Conservation (phyloP, 495 filamentous ascomycete species). For the Thermochaetoides thermophila region DNA sequence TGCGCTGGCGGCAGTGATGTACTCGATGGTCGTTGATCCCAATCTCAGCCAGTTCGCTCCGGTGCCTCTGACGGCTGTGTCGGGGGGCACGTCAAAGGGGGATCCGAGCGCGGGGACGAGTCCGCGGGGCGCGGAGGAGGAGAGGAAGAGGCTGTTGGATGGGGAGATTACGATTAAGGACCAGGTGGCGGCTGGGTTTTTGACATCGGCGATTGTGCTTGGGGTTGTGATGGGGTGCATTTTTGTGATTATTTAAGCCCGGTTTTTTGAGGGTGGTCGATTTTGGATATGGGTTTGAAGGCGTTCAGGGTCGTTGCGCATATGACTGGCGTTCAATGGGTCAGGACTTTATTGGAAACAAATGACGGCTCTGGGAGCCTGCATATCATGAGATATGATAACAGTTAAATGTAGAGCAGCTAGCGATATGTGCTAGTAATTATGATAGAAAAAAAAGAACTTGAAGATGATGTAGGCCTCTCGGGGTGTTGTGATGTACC, state of each 20-base stretch:
- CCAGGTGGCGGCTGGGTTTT: conserved; percentile 47
- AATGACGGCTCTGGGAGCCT: no score
- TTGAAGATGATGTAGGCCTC: no score
- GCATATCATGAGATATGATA: no score
- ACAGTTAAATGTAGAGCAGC: no score
- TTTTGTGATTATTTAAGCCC: conserved; percentile 25
- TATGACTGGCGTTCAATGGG: no score
- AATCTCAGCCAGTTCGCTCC: no score
- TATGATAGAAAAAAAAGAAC: no score
- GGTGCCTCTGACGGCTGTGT: conserved; percentile 38
- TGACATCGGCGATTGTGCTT: conserved; percentile 43
- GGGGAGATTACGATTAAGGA: conserved; percentile 40
- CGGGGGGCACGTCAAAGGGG: conserved; percentile 52
- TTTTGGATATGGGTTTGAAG: background rate
- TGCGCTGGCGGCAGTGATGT: conserved; percentile 52
- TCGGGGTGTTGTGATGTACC: no score
- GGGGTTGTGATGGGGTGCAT: conserved; percentile 34
- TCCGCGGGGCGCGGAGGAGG: conserved; percentile 1
- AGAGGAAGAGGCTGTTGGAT: conserved; percentile 12
- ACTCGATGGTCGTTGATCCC: conserved; percentile 35
- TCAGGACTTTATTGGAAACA: no score
- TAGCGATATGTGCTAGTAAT: no score
- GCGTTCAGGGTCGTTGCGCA: no score
- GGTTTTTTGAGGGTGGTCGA: background rate
- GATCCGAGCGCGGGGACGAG: conserved; percentile 43